Base-by-base conservation (phyloP, 495 filamentous ascomycete species). In the Penicillium pancosmium region DNA sequence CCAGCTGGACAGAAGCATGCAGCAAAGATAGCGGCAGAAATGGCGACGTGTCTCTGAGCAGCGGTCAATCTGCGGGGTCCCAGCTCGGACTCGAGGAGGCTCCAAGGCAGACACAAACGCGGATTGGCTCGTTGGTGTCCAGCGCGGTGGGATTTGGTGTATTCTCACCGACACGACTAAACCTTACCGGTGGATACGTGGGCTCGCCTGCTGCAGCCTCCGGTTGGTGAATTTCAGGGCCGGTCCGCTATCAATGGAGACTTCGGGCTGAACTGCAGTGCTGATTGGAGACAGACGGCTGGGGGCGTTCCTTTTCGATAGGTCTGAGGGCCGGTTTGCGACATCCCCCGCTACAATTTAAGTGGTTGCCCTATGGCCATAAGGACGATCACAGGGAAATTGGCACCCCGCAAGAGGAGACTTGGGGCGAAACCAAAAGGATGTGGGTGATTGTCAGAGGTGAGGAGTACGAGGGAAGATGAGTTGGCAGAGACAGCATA, bases 301-400 rank as follows among this genome's bases (percentile, higher is more conserved):
- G 40, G 21, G 47, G 52, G 51, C 49, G 34, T 59, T 56, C 12
- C 35, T 50, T 21, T 43, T 55, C 55, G 44, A 55, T 36, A 23
- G 31, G 49, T 36, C 27, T 19, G 16, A 43, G 35, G 34, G 59
- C 57, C 55, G 38, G 38, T 40, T 57, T 48, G 44, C 25, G 31
- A 40, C 50, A 52, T 33, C 7, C 36, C 47, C 55, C 46, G 33
- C 56, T 60, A 43, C 48, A 31, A 21, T 63, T n/a, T 69, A 56
- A 55, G 64, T 69, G 67, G 67, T 60, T 69, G 67, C 67, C 64
- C 64, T 69, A 69, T 52, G 46, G 55, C 35, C 15, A n/a, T 16
- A 18, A 35, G 38, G 60, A 63, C n/a, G 56, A 66, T 64, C 64
- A 46, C 21, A 49, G 36, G 27, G 44, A 52, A 58, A 25, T 16